These are phyloP conservation scores for Coemansia sp. DNA, from an alignment of 192 early-diverging fungal genomes.

Conservation along the genomic window DNA sequence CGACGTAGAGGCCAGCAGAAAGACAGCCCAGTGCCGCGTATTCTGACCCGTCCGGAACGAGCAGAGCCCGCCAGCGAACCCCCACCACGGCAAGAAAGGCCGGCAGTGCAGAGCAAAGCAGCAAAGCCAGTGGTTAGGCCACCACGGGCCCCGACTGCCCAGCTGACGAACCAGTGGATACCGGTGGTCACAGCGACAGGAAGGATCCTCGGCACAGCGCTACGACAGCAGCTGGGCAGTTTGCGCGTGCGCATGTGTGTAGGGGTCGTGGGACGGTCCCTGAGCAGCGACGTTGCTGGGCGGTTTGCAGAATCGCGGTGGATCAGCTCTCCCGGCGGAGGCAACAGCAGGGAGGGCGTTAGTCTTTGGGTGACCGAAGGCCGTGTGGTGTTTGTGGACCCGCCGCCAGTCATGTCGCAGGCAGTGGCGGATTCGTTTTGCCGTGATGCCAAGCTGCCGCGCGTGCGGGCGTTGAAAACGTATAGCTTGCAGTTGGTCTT, in stretches of 20 bases:
- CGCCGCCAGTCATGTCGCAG: constrained; percentile 17
- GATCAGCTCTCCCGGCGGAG: background rate
- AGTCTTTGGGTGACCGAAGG: constrained; percentile 9
- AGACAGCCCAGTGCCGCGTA: constrained; percentile 31
- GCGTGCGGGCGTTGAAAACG: too few relatives aligned
- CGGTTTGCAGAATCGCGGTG: background rate
- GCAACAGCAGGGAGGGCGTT: too few relatives aligned
- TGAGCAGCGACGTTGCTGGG: background rate
- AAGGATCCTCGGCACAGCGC: constrained; percentile 5
- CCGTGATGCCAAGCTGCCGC: background rate
- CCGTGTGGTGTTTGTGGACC: constrained; percentile 12
- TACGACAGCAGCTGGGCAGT: constrained; percentile 5
- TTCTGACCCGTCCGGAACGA: constrained; percentile 15
- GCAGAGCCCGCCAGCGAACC: background rate
- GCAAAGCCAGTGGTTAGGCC: background rate
- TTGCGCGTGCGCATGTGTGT: constrained; percentile 9
- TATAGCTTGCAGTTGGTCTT: constrained; percentile 25
- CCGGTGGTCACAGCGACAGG: background rate
- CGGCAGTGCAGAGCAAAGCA: background rate
- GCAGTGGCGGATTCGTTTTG: background rate
- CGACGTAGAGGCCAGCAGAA: too few relatives aligned
- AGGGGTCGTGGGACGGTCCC: constrained; percentile 18
- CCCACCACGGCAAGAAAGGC: background rate
- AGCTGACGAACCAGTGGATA: background rate
- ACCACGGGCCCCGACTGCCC: background rate